These are phyloP conservation scores for Cymodocea nodosa DNA, from an alignment of 116 monocot genomes.

Conservation along the genomic window DNA sequence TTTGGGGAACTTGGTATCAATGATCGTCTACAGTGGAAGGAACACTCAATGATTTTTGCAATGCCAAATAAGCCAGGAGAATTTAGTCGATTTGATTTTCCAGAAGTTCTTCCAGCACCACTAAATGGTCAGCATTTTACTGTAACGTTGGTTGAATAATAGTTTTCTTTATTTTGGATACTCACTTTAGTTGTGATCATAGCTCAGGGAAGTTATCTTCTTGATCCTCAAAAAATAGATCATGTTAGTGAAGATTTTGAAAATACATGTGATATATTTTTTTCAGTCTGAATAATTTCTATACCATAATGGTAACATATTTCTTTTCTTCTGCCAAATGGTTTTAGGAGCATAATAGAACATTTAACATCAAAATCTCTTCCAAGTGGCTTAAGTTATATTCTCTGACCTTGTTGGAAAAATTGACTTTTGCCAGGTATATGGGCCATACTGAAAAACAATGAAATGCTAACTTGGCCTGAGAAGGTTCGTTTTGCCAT, in stretches of 20 bases:
- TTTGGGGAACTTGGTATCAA: constrained; percentile 97
- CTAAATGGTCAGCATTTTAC: constrained; percentile 57
- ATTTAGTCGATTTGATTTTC: constrained; percentile 97
- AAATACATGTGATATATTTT: too few relatives aligned
- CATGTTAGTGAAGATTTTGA: background rate
- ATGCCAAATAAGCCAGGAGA: constrained; percentile 94
- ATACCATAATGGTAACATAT: too few relatives aligned
- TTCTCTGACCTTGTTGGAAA: too few relatives aligned
- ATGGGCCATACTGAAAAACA: constrained; percentile 92
- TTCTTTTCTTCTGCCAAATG: too few relatives aligned
- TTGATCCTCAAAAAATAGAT: background rate
- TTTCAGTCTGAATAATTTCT: too few relatives aligned
- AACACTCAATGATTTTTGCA: constrained; percentile 98
- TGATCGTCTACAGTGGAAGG: constrained; percentile 94
- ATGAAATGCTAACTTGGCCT: constrained; percentile 97
- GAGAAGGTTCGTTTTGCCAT: constrained; percentile 89
- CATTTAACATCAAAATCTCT: too few relatives aligned
- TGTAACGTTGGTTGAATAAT: background rate
- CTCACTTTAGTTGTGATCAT: too few relatives aligned
- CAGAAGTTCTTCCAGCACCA: constrained; percentile 82
- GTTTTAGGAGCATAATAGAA: too few relatives aligned
- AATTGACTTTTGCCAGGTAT: constrained; percentile 41
- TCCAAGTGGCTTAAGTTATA: too few relatives aligned
- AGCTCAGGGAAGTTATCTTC: too few relatives aligned
- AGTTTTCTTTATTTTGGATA: too few relatives aligned